A percentile compares a stretch with the other conserved stretches of the same genome.
These are phyloP conservation scores for Gorgonomyces haynaldii DNA, from an alignment of 192 early-diverging fungal genomes.

Conservation along the genomic window DNA sequence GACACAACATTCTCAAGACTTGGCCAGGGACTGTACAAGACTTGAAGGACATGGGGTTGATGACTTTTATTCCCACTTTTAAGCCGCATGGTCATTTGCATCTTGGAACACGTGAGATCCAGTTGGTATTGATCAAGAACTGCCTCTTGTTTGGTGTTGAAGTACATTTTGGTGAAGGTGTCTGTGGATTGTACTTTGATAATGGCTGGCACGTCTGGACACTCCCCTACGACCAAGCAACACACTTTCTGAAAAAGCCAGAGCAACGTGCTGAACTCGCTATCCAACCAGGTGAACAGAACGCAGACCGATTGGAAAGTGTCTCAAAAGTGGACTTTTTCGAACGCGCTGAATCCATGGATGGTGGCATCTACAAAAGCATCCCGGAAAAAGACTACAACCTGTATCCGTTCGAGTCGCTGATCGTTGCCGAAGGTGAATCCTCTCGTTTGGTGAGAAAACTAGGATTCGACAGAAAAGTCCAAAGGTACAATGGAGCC, in stretches of 20 bases:
- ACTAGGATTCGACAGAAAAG: constrained; percentile 28
- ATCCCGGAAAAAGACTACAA: background rate
- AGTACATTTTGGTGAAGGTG: constrained; percentile 15
- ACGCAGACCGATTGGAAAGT: constrained; percentile 12
- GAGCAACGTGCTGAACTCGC: constrained; percentile 12
- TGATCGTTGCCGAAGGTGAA: constrained; percentile 33
- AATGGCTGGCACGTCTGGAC: constrained; percentile 12
- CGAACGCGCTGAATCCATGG: constrained; percentile 15
- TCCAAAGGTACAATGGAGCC: constrained; percentile 21
- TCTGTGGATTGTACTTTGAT: constrained; percentile 28
- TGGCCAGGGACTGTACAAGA: constrained; percentile 23
- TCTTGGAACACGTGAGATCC: constrained; percentile 24
- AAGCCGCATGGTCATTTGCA: constrained; percentile 18
- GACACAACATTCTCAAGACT: constrained; percentile 37
- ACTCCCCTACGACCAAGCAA: constrained; percentile 15
- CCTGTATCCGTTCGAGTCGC: constrained; percentile 18
- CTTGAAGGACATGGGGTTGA: constrained; percentile 17
- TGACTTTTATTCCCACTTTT: constrained; percentile 16
- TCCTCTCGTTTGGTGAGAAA: constrained; percentile 24
- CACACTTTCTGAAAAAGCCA: constrained; percentile 5
- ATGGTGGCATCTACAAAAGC: constrained; percentile 15
- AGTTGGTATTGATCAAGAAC: constrained; percentile 24
- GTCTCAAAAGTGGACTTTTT: constrained; percentile 20
- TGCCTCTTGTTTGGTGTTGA: constrained; percentile 19
- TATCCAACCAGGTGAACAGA: constrained; percentile 13